Conservation (phyloP, 2,329 filamentous ascomycete species). For the Ophiocordyceps robertsii region DNA sequence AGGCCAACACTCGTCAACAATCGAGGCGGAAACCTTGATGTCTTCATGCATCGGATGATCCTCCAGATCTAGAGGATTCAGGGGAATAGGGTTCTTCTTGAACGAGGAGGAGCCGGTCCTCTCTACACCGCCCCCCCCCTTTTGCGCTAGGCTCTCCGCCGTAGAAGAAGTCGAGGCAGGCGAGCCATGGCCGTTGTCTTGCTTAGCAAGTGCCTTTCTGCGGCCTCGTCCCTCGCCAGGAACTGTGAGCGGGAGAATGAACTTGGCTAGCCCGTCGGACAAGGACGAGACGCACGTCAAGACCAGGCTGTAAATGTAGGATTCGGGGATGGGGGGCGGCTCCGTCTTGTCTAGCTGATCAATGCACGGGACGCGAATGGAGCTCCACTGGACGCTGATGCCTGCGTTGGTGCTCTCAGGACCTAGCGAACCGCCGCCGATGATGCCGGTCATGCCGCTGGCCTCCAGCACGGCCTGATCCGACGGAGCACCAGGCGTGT, state of each 20-base stretch:
- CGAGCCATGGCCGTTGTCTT: conserved; percentile 29
- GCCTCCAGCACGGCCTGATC: conserved; percentile 87
- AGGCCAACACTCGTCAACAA: conserved; percentile 91
- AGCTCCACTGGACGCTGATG: conserved; percentile 86
- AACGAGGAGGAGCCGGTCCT: conserved; percentile 46
- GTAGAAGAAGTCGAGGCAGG: conserved; percentile 24
- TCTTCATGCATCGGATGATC: conserved; percentile 59
- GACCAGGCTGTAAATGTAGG: conserved; percentile 83
- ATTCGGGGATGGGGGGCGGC: conserved; percentile 71
- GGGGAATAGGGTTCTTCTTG: conserved; percentile 61
- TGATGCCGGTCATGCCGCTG: conserved; percentile 76
- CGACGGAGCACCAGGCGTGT: conserved; percentile 42
- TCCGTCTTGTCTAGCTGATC: conserved; percentile 91
- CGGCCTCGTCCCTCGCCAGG: conserved; percentile 51
- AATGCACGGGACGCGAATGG: conserved; percentile 73
- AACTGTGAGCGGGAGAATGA: conserved; percentile 82
- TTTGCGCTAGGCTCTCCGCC: conserved; percentile 13
- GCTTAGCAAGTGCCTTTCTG: conserved; percentile 30
- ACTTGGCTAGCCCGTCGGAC: conserved; percentile 85
- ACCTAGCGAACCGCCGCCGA: conserved; percentile 57
- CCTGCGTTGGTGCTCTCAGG: conserved; percentile 56
- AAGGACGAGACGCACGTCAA: conserved; percentile 80
- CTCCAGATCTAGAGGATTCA: conserved; percentile 69
- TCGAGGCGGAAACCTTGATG: conserved; percentile 62
- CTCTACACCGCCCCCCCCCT: conserved; percentile 29